These are phyloP conservation scores for Byssoonygena ceratinophila DNA, from an alignment of 2,329 filamentous ascomycete genomes.

Conservation along the genomic window DNA sequence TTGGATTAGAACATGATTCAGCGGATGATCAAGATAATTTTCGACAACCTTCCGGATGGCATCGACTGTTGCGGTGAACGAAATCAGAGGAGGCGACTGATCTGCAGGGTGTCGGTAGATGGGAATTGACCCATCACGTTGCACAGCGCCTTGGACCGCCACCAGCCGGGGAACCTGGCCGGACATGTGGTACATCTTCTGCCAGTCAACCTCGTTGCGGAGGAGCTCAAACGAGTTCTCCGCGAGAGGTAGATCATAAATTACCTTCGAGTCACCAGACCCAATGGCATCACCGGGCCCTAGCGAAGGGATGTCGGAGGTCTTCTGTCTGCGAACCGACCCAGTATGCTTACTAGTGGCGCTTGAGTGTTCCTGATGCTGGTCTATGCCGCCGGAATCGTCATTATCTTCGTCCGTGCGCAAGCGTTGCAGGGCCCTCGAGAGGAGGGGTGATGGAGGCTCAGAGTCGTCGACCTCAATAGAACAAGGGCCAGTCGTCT, in stretches of 20 bases:
- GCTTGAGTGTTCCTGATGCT: background rate
- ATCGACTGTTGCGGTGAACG: slow-evolving; percentile 64
- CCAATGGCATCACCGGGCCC: slow-evolving; percentile 52
- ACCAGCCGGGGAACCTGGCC: slow-evolving; percentile 86
- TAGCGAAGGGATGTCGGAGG: slow-evolving; percentile 24
- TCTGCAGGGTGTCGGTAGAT: slow-evolving; percentile 93
- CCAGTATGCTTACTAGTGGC: background rate
- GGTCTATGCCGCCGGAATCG: background rate
- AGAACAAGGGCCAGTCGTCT: background rate
- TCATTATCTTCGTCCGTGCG: background rate
- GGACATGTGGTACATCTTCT: slow-evolving; percentile 83
- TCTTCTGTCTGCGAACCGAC: slow-evolving; percentile 14
- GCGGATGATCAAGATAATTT: slow-evolving; percentile 58
- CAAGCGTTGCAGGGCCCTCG: background rate
- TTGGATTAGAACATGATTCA: slow-evolving; percentile 92
- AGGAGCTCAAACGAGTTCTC: slow-evolving; percentile 56
- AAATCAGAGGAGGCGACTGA: slow-evolving; percentile 63
- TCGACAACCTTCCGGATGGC: slow-evolving; percentile 60
- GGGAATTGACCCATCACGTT: slow-evolving; percentile 59
- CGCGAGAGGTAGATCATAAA: slow-evolving; percentile 56
- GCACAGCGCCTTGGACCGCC: slow-evolving; percentile 60
- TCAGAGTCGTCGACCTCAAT: slow-evolving; percentile 6
- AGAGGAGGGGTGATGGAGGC: background rate
- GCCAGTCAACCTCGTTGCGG: slow-evolving; percentile 69
- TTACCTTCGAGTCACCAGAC: slow-evolving; percentile 68